Conservation (phyloP, 768 basidiomycete species). For the Russula vinacea region DNA sequence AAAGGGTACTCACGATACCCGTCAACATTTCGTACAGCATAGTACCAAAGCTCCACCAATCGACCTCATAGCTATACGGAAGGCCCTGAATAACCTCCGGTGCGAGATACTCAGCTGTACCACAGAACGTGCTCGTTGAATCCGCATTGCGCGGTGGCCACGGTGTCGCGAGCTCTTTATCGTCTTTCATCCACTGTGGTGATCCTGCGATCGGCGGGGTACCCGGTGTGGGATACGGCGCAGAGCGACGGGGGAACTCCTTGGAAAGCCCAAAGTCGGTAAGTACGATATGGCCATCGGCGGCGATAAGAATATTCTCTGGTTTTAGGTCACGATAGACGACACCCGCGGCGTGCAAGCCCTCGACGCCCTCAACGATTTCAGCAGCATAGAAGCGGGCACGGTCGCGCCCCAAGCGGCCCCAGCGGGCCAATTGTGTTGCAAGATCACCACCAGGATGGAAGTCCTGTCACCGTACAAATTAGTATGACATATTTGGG, state of each 20-base stretch:
- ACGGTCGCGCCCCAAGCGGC: constrained; percentile 86
- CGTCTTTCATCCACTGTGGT: constrained; percentile 78
- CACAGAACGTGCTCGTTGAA: constrained; percentile 84
- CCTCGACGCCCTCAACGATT: constrained; percentile 94
- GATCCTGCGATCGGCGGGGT: constrained; percentile 49
- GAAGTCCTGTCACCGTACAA: constrained; percentile 59
- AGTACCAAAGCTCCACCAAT: constrained; percentile 98
- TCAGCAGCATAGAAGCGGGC: constrained; percentile 97
- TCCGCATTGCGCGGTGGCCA: constrained; percentile 60
- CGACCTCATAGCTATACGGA: constrained; percentile 89
- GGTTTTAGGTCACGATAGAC: constrained; percentile 98
- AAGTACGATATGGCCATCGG: constrained; percentile 92
- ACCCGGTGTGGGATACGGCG: constrained; percentile 40
- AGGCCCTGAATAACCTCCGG: constrained; percentile 94
- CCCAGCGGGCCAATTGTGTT: constrained; percentile 95
- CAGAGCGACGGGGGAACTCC: constrained; percentile 67
- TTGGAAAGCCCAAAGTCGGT: constrained; percentile 97
- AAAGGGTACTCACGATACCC: constrained; percentile 71
- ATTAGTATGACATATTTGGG: not conserved
- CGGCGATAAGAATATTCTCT: constrained; percentile 92
- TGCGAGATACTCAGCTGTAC: constrained; percentile 94
- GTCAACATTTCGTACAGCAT: constrained; percentile 98
- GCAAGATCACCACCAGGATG: constrained; percentile 96
- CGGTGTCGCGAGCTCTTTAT: constrained; percentile 51
- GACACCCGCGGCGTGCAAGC: constrained; percentile 88